phyloP scores from a whole-genome alignment of 1,284 basidiomycete species.

The Amylostereum areolatum region DNA sequence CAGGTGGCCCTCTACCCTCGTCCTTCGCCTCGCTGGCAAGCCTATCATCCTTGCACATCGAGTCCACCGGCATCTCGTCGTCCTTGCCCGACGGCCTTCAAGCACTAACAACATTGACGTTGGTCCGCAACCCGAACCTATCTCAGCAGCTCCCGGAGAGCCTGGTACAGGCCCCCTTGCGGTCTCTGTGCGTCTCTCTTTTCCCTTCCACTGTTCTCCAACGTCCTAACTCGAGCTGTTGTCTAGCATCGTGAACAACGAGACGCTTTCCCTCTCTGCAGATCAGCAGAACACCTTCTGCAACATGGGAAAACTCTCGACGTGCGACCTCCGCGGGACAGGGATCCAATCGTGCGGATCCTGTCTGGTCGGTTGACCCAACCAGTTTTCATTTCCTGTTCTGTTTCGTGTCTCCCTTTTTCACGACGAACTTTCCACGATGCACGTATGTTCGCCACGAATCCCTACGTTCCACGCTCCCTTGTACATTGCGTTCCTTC shows the following conservation, averaged over 20 bases:
- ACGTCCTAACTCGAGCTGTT: neutral
- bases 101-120: conserved; percentile 32
- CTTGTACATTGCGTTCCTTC: no score
- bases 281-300: conserved; percentile 26
- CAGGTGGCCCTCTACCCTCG: conserved; percentile 35
- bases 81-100: conserved; percentile 28
- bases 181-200: conserved; percentile 33
- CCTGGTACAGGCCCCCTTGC: conserved; percentile 28
- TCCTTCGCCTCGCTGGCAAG: conserved; percentile 32
- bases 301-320: conserved; percentile 18
- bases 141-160: conserved; percentile 34
- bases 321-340: conserved; percentile 25
- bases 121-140: conserved; percentile 41
- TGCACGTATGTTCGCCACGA: no score
- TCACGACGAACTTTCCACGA: neutral
- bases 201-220: neutral
- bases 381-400: neutral
- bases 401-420: neutral
- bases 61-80: conserved; percentile 37
- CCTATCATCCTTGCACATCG: conserved; percentile 35
- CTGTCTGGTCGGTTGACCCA: conserved; percentile 11
- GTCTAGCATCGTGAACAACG: conserved; percentile 29
- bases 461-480: no score
- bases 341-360: conserved; percentile 13
- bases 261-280: conserved; percentile 23